Evolutionary conservation across 1,284 basidiomycete genomes (phyloP), one percentile per base, ranked within the genome.

Genomic region (Mycena sp.): DNA sequence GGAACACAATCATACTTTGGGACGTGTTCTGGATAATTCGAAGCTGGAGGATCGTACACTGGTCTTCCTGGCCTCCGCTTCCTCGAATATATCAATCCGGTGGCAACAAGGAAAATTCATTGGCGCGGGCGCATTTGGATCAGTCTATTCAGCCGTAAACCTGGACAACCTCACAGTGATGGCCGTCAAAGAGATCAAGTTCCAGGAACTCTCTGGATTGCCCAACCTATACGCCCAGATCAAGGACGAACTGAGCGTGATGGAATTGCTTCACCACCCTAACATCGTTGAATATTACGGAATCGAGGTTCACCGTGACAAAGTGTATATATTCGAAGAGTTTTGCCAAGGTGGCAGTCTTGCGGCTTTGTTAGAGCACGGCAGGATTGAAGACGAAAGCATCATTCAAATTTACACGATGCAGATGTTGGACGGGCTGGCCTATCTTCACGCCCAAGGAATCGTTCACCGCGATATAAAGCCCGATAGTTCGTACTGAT

Each of bases 31-130:
- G 37, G 95, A 98, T 74, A 90, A 94, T 70, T 92, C 95, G 74
- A 94, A 93, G 61, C 86, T 90, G 19, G 96, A 98, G 76, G 96
- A 98, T 75, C 88, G 93, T 49, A 95, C 95, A 0, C 81, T 97
- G 49, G 90, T 96, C 7, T 96, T 95, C 81, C 86, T 98, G 51
- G 96, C 97, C 0, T 94, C 94, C 2, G 94, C 94, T 16, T 91
- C 91, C 52, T 96, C 95, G 48, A 98, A 97, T 71, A 95, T 99
- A 65, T 95, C 96, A 4, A 93, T 99, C 67, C 90, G 95, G 30
- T 99, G 98, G 98, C 98, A 99, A 77, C 98, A 99, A 77, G 96
- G 97, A 32, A 90, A 93, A 58, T 99, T 98, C 79, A 98, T 99
- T 71, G 98, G 98, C 52, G 91, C 96, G 32, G 98, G 98, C 23